Percentiles rank a stretch among this genome's conserved stretches.
Conservation (phyloP, 306 rosid species). For the Ormosia semicastrata region DNA sequence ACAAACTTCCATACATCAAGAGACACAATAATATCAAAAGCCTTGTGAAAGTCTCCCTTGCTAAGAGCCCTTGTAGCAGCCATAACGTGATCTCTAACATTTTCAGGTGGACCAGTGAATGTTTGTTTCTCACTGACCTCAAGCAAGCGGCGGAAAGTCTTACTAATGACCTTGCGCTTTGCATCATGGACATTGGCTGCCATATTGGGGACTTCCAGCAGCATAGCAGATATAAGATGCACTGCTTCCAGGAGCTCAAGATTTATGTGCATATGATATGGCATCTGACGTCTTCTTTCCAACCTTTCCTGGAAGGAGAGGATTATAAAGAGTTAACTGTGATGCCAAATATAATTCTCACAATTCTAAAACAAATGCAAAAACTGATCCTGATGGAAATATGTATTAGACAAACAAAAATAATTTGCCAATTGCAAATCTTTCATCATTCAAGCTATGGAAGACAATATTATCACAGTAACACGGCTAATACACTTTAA, state of each 20-base stretch:
- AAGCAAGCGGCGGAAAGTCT: conserved; percentile 73
- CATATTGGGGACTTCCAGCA: conserved; percentile 94
- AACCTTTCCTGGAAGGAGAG: conserved; percentile 74
- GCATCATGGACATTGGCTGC: conserved; percentile 85
- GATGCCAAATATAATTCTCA: background rate
- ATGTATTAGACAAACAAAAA: background rate
- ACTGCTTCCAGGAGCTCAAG: conserved; percentile 93
- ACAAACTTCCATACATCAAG: conserved; percentile 92
- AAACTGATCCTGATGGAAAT: background rate
- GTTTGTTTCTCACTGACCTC: conserved; percentile 87
- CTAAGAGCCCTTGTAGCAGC: conserved; percentile 82
- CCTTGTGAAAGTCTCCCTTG: conserved; percentile 74
- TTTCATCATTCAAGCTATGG: background rate
- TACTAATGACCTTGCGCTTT: conserved; percentile 74
- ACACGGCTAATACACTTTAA: background rate
- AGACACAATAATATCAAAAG: conserved; percentile 66
- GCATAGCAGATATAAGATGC: conserved; percentile 92
- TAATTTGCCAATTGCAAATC: background rate
- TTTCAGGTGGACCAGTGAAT: conserved; percentile 92
- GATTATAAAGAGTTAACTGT: background rate
- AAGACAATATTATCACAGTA: background rate
- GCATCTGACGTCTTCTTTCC: conserved; percentile 98
- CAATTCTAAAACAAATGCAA: background rate
- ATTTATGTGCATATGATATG: conserved; percentile 98
- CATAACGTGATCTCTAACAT: conserved; percentile 90